Conservation (phyloP, 208 protist genomes). For the Vickermania ingenoplastis region DNA sequence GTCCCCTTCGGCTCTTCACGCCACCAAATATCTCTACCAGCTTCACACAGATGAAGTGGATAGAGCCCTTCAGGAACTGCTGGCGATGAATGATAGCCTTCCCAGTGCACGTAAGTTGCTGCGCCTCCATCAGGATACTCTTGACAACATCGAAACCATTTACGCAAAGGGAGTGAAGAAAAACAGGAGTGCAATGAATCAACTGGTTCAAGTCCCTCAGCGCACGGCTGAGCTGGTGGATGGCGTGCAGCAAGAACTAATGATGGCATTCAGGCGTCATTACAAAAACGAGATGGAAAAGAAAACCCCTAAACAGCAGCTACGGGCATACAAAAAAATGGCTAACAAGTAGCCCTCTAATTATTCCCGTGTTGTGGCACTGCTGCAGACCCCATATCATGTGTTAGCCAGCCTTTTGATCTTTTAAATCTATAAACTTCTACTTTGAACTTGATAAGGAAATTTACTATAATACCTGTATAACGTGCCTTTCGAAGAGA, state of each 20-base stretch:
- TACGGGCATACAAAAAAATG: constrained; percentile 3
- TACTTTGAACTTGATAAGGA: too few species aligned
- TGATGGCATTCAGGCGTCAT: constrained; percentile 53
- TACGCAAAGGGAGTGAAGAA: constrained; percentile 63
- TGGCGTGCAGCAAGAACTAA: constrained; percentile 67
- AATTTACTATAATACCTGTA: too few species aligned
- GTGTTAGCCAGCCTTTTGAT: too few species aligned
- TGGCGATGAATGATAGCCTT: constrained; percentile 43
- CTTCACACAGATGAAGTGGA: constrained; percentile 78
- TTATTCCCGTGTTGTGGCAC: background rate
- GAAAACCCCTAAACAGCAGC: constrained; percentile 11
- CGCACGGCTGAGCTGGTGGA: constrained; percentile 64
- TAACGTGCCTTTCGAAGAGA: too few species aligned
- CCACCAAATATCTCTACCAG: constrained; percentile 73
- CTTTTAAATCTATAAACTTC: too few species aligned
- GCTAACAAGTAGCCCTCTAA: constrained; percentile 3
- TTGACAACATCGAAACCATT: constrained; percentile 63
- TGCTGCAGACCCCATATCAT: too few species aligned
- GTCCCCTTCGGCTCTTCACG: constrained; percentile 43
- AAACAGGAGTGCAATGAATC: constrained; percentile 34
- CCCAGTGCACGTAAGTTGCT: constrained; percentile 66
- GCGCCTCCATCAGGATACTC: constrained; percentile 75
- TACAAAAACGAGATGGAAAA: constrained; percentile 57
- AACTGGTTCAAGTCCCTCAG: constrained; percentile 70
- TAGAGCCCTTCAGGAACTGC: constrained; percentile 53